Evolutionary conservation across 129 eudicot species (phyloP).

Genomic region (Flaveria ramosissima): DNA sequence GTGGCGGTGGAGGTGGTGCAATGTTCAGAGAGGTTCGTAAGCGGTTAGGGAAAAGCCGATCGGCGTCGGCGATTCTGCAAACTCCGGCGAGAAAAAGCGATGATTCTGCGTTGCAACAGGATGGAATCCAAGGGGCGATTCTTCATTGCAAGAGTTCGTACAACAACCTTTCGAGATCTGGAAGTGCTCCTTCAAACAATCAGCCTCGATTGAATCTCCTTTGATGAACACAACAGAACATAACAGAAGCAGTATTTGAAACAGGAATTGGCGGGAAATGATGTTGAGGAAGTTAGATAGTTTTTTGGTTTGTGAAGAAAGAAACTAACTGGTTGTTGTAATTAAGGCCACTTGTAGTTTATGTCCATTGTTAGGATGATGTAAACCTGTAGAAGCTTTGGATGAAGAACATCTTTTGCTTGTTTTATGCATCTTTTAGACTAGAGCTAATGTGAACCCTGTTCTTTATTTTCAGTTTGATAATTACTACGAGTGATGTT

Average conservation of each 20-base stretch:
- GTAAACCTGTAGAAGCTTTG: slow-evolving; percentile 7
- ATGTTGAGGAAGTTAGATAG: background rate
- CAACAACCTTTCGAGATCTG: slow-evolving; percentile 52
- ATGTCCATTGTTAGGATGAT: slow-evolving; percentile 8
- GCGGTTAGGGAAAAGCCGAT: slow-evolving; percentile 61
- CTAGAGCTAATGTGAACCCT: background rate
- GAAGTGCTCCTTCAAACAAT: slow-evolving; percentile 49
- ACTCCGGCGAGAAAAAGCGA: slow-evolving; percentile 51
- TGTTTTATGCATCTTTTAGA: background rate
- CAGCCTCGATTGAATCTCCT: slow-evolving; percentile 15
- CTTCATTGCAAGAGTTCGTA: slow-evolving; percentile 79
- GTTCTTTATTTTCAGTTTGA: no score
- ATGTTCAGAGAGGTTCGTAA: slow-evolving; percentile 45
- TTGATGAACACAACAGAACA: slow-evolving; percentile 31
- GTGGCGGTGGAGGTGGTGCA: slow-evolving; percentile 43
- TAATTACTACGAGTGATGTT: background rate
- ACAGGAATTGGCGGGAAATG: slow-evolving; percentile 21
- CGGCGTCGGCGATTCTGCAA: slow-evolving; percentile 43
- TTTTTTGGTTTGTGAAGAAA: background rate
- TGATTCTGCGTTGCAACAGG: slow-evolving; percentile 56
- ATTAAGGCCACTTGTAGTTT: background rate
- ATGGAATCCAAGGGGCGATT: slow-evolving; percentile 72
- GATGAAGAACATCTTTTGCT: background rate
- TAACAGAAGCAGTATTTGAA: slow-evolving; percentile 17
- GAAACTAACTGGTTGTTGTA: background rate